A percentile compares a stretch with the other conserved stretches of the same genome.
Conservation (phyloP, 352 stramenopile genomes). For the Pseudoperonospora humuli region DNA sequence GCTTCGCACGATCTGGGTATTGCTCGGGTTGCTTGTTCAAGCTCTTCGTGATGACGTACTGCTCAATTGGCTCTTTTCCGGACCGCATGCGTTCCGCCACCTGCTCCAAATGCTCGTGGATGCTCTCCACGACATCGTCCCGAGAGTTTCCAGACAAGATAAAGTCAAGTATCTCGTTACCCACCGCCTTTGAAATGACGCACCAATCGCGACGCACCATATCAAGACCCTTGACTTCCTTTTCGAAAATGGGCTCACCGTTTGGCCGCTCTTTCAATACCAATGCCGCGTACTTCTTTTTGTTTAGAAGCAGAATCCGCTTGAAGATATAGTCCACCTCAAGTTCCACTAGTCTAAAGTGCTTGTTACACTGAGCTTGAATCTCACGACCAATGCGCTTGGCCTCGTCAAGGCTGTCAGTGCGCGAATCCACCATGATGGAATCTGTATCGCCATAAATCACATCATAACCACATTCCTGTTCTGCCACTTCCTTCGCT, state of each 20-base stretch:
- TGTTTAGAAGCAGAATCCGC: constrained; percentile 99
- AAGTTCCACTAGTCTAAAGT: constrained; percentile 98
- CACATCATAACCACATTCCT: constrained; percentile 96
- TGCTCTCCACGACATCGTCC: constrained; percentile 94
- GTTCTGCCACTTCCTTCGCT: constrained; percentile 96
- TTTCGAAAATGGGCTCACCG: constrained; percentile 75
- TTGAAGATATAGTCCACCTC: constrained; percentile 99
- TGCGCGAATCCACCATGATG: constrained; percentile 98
- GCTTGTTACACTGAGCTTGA: constrained; percentile 98
- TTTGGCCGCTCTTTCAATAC: constrained; percentile 84
- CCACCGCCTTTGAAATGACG: constrained; percentile 95
- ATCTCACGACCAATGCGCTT: constrained; percentile 93
- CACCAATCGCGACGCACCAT: constrained; percentile 98
- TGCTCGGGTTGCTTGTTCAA: constrained; percentile 98
- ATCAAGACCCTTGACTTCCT: constrained; percentile 98
- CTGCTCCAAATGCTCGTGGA: constrained; percentile 92
- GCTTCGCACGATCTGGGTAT: constrained; percentile 94
- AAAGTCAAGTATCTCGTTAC: constrained; percentile 94
- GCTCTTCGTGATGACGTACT: constrained; percentile 99
- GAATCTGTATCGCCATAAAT: constrained; percentile 99
- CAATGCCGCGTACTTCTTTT: constrained; percentile 99
- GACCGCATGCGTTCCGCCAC: constrained; percentile 91
- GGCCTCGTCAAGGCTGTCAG: constrained; percentile 89
- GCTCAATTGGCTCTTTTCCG: constrained; percentile 90
- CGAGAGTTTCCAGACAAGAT: constrained; percentile 93